Conservation (phyloP, 176 grass and related monocot species). For the Carex pumila region DNA sequence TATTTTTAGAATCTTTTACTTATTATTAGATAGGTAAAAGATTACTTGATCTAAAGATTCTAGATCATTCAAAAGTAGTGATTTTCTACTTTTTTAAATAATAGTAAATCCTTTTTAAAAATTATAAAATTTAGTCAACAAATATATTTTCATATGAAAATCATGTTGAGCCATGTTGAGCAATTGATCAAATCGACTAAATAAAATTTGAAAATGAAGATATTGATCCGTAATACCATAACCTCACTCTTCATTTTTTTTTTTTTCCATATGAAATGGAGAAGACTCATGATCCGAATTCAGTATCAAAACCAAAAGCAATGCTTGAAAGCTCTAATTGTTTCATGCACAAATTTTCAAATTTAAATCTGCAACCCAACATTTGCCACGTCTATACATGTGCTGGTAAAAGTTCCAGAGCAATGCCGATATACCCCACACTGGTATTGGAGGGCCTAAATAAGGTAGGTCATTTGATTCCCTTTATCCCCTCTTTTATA, state of each 20-base stretch:
- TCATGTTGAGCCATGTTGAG: no score
- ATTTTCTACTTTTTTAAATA: no score
- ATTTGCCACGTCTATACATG: conserved; percentile 11
- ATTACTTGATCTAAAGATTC: no score
- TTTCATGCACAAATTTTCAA: background rate
- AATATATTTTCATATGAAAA: no score
- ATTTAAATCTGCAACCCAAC: background rate
- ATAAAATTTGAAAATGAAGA: no score
- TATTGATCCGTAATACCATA: no score
- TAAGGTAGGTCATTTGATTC: background rate
- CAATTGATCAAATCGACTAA: no score
- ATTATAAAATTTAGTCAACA: no score
- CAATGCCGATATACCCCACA: background rate
- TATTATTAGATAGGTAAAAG: no score
- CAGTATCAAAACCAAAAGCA: background rate
- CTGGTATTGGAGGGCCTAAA: background rate
- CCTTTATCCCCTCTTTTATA: background rate
- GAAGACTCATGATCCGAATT: background rate
- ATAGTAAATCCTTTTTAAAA: no score
- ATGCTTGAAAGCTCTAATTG: background rate
- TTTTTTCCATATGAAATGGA: background rate
- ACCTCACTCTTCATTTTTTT: background rate
- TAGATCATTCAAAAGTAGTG: no score
- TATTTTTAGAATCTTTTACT: no score
- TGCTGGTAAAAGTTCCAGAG: background rate